Evolutionary conservation across 495 filamentous ascomycete genomes (phyloP).

Genomic region (Elasticomyces elasticus): DNA sequence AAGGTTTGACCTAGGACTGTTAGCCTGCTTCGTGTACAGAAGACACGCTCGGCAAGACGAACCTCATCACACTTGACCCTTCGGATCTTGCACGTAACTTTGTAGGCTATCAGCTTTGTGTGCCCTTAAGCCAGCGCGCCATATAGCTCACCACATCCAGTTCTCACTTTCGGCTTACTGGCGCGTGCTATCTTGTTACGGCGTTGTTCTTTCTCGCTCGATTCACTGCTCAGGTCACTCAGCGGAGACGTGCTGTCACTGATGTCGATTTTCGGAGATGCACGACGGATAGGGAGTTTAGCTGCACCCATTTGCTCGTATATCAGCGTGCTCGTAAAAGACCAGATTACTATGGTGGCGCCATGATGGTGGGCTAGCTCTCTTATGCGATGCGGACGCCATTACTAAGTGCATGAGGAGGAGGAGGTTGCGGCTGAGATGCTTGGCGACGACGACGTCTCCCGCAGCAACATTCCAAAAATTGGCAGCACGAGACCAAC

Average conservation of each 20-base stretch:
- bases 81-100: conserved; percentile 1
- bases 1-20: conserved; percentile 1
- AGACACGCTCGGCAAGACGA: neutral
- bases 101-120: neutral
- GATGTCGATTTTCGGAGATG: neutral
- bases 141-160: conserved; percentile 3
- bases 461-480: no score
- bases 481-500: no score
- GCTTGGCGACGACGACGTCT: no score
- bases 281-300: neutral
- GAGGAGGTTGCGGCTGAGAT: no score
- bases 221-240: neutral
- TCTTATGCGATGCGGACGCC: no score
- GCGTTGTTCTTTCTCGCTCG: neutral
- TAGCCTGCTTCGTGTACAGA: neutral
- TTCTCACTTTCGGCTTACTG: conserved; percentile 7
- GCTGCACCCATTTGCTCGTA: no score
- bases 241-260: neutral
- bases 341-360: no score
- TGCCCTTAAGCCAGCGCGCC: neutral
- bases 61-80: conserved; percentile 20
- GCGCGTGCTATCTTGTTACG: neutral
- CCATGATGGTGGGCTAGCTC: no score
- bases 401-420: no score
- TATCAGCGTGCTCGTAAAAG: no score